phyloP scores from a whole-genome alignment of 768 basidiomycete species.

The Coprinellus aureogranulatus region DNA sequence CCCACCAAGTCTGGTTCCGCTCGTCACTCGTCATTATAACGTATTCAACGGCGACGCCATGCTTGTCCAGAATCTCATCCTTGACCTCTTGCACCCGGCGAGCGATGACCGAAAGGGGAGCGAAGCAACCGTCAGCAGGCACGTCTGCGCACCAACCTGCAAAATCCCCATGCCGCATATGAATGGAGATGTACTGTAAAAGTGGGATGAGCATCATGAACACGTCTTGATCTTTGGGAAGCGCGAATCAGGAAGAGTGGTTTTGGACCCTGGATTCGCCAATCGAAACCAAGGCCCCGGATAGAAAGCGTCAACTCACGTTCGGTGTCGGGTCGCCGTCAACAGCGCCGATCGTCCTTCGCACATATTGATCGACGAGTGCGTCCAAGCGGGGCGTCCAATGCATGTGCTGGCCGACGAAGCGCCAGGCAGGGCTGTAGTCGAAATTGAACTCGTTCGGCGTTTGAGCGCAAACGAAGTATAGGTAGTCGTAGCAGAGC shows the following conservation, averaged over 20 bases:
- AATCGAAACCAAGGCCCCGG: too few species aligned
- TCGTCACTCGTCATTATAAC: constrained; percentile 70
- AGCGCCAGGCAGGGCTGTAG: constrained; percentile 58
- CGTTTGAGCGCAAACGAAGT: constrained; percentile 48
- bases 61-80: constrained; percentile 42
- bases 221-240: too few species aligned
- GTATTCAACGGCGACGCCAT: constrained; percentile 45
- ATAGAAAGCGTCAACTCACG: background rate
- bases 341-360: constrained; percentile 39
- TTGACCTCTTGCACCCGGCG: constrained; percentile 56
- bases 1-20: constrained; percentile 54
- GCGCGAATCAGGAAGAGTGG: too few species aligned
- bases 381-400: constrained; percentile 43
- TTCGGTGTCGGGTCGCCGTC: constrained; percentile 43
- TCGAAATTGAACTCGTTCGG: constrained; percentile 56
- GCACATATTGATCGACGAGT: constrained; percentile 45
- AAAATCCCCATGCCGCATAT: constrained; percentile 59
- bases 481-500: constrained; percentile 53
- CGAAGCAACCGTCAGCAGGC: constrained; percentile 46
- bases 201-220: background rate
- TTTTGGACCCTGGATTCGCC: too few species aligned
- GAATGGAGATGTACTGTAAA: constrained; percentile 55
- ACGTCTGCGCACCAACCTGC: constrained; percentile 41
- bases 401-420: constrained; percentile 50
- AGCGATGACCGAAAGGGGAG: constrained; percentile 52